Base-by-base conservation (phyloP, 352 stramenopile genomes). In the Stramenopiles sp. region DNA sequence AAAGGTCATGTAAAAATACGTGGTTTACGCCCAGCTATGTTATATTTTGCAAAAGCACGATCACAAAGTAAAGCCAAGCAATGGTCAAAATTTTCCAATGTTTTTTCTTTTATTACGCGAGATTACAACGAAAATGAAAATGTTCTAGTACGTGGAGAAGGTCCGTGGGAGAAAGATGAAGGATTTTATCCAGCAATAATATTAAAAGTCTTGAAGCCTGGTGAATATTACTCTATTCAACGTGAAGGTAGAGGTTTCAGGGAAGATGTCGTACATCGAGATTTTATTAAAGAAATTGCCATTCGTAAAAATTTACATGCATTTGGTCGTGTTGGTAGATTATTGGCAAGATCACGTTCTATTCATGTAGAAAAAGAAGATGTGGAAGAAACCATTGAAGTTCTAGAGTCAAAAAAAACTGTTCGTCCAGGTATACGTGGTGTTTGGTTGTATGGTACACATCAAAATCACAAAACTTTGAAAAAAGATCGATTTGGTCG, bases 71-170 rank as follows among this genome's bases (percentile, higher is more conserved):
- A 4, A 1, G 4, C 4, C 65, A 76, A 76, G 31, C 30, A 33
- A 33, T 76, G 65, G 65, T 33, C 30, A 4, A 33, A 31, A 20
- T 76, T 13, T 13, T 31, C 65, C 7, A 20, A 76, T 13, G 13
- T 76, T 33, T 76, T 76, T 31, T 33, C 30, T 31, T 33, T 76
- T 7, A 20, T 33, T 13, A 76, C 65, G 30, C 30, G 65, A 1
- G 65, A 76, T 76, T 76, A 76, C 13, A 33, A 20, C 31, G 30
- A 31, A 76, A 33, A 33, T 31, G 65, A 76, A 31, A 7, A 76
- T 13, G 65, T 76, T 33, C 65, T 76, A 13, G 65, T 33, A 13
- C 65, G 13, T 76, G 65, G 65, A 31, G 65, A 76, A 76, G 65
- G 65, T 33, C 65, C 65, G 31, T 76, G 65, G 65, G 65, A 76